Evolutionary conservation across 805 yeast genomes (phyloP), one percentile per base, ranked within the genome.

Genomic region (Yamadazyma paraphyllophila): DNA sequence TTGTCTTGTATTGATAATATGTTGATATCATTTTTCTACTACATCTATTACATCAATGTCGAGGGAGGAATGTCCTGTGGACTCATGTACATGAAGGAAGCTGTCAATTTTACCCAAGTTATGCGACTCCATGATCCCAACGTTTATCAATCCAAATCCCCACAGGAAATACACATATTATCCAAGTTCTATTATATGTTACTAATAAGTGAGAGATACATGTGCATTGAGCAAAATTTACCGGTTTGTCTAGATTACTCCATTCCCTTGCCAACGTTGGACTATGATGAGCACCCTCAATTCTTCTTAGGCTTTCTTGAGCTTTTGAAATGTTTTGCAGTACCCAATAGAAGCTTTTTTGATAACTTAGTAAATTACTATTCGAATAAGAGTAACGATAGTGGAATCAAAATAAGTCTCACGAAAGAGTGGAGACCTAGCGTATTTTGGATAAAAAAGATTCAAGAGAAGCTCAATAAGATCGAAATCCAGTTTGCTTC

Each of bases 171-270:
- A 20, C 71, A 68, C 46, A 47, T 63, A 8, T 52, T 66, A 48
- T 51, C 59, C n/a, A 68, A 67, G 36, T 59, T 66, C 3, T 66
- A 62, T 51, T 68, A 66, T 47, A 53, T 61, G 39, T 55, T 67
- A 11, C 45, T 67, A 42, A 63, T 68, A 8, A 62, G 70, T 4
- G 73, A 68, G 45, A 47, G 73, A 16, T 67, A 56, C 47, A 61
- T 61, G 58, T 63, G 71, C 41, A 62, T 67, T 29, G 71, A 66
- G 41, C 65, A 64, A 38, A 60, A 59, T 20, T 42, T 65, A 15
- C 71, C 72, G 0, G 65, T 65, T 13, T 53, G 66, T 15, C 50
- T 68, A 25, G 70, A 66, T 24, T 57, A 66, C 0, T 48, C 60
- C 17, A 58, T 67, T 13, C 61, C 63, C 0, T 59, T 60, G 30